Base-by-base conservation (phyloP, 768 basidiomycete genomes). In the Boletus reticuloceps region DNA sequence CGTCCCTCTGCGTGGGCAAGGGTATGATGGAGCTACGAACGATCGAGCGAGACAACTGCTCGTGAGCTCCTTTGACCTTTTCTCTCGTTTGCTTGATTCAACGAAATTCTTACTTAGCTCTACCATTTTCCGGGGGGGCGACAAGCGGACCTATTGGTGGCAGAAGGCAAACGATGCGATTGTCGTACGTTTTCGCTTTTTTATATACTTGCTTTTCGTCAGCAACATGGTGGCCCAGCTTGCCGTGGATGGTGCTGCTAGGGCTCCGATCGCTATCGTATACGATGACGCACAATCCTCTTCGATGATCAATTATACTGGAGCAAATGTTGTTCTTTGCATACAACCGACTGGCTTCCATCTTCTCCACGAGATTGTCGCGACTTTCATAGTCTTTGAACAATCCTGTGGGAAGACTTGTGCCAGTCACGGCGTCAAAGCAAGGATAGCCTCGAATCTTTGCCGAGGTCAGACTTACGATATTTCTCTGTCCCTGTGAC, bases 331-430 rank as follows among this genome's bases (percentile, higher is more conserved):
- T 10, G 19, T 53, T 38, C 42, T 64, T 6, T 59, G 36, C 19
- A 32, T 64, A 29, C 63, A 48, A 12, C 63, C 57, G 11, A 51
- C 52, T 11, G 63, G 63, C 11, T 64, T 65, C 37, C 63, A 61
- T 48, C 43, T 65, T 34, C 45, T 65, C 20, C 50, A 31, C 16
- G 60, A 65, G 34, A 41, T 64, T 20, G 37, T 65, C 31, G 53
- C 31, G 10, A 64, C 63, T 2, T 65, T 62, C 47, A 34, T 56
- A 17, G 32, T 62, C 31, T 59, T 55, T 29, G 55, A 63, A 37
- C 58, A 27, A 19, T 36, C 45, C 10, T 44, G 25, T 22, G 32
- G 27, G n/a, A 31, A 16, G 13, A 29, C 8, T 14, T n/a, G 25
- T 13, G 31, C 31, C 1, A 20, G 44, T 19, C 17, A 39, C 12